phyloP scores from a whole-genome alignment of 305 asterid species.

The Fraxinus velutina region DNA sequence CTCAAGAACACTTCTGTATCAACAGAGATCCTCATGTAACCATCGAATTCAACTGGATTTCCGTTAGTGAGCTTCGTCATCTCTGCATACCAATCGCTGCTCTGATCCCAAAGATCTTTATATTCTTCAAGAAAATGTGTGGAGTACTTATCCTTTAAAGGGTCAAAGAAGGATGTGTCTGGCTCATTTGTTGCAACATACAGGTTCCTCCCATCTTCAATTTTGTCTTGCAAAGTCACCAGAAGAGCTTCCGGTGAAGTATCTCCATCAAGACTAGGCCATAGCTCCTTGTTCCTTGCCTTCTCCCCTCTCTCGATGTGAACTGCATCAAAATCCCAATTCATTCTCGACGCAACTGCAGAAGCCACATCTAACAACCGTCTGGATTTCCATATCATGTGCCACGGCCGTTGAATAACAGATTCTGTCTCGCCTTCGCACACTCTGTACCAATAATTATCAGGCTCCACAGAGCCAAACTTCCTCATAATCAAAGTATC shows the following conservation, averaged over 20 bases:
- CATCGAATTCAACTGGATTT: conserved; percentile 49
- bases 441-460: conserved; percentile 59
- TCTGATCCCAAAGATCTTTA: conserved; percentile 47
- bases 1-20: conserved; percentile 57
- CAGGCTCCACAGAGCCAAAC: conserved; percentile 52
- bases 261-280: conserved; percentile 59
- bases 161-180: conserved; percentile 41
- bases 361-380: conserved; percentile 46
- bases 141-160: conserved; percentile 49
- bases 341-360: conserved; percentile 49
- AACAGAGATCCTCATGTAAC: conserved; percentile 56
- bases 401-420: conserved; percentile 51
- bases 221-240: conserved; percentile 37
- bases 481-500: conserved; percentile 56
- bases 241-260: conserved; percentile 57
- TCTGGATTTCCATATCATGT: conserved; percentile 50
- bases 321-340: conserved; percentile 57
- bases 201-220: conserved; percentile 49
- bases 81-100: conserved; percentile 53
- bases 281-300: conserved; percentile 46
- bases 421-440: conserved; percentile 54
- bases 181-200: conserved; percentile 51
- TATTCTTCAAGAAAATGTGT: conserved; percentile 51
- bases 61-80: conserved; percentile 45
- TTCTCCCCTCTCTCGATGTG: conserved; percentile 59